These are phyloP conservation scores for Orychophragmus violaceus DNA, from an alignment of 345 rosid species.

Conservation along the genomic window DNA sequence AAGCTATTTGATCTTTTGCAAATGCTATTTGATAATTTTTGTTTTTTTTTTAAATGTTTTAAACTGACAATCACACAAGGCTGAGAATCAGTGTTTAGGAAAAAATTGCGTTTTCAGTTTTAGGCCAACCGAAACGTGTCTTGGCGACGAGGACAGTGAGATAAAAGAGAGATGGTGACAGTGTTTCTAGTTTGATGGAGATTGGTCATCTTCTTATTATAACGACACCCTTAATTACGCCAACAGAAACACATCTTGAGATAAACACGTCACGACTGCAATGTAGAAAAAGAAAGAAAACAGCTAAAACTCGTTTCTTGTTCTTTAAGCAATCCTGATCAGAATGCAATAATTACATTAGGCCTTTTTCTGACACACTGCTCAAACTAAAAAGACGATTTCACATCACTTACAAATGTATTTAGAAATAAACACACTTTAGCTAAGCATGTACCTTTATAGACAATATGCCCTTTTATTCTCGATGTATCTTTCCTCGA, in stretches of 20 bases:
- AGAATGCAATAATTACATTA: neutral
- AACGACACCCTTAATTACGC: neutral
- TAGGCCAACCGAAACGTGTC: neutral
- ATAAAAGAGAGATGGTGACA: constrained; percentile 1
- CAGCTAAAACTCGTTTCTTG: neutral
- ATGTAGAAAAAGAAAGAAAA: neutral
- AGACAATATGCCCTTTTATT: neutral
- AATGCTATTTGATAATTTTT: neutral
- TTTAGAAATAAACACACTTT: neutral
- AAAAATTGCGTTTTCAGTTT: neutral
- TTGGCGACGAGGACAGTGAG: constrained; percentile 1
- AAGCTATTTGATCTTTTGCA: neutral
- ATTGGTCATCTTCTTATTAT: neutral
- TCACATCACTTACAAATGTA: neutral
- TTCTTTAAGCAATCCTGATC: neutral
- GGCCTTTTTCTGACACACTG: neutral
- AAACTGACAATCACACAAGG: neutral
- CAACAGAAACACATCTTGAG: neutral
- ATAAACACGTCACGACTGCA: neutral
- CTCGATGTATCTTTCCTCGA: neutral
- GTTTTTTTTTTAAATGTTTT: neutral
- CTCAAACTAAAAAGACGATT: neutral
- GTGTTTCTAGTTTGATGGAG: constrained; percentile 19
- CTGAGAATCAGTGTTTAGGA: neutral
- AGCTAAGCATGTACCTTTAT: neutral